Evolutionary conservation across 768 basidiomycete genomes (phyloP).

Genomic region (Trametes villosa): DNA sequence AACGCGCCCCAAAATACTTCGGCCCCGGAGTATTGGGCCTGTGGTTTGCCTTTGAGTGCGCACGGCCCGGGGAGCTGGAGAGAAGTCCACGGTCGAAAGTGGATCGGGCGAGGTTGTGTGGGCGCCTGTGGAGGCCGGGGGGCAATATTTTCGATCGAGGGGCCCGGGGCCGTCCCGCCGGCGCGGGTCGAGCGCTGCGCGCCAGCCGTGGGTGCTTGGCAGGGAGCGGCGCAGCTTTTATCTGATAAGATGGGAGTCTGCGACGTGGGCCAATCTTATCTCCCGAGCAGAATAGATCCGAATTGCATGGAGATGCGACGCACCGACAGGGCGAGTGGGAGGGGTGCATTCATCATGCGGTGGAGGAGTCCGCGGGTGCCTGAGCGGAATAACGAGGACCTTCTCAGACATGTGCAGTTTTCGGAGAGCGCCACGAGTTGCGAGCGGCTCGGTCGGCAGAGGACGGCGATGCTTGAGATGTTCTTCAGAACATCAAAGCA

Average conservation of each 20-base stretch:
- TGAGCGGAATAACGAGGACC: not conserved
- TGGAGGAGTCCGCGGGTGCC: not conserved
- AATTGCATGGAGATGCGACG: not conserved
- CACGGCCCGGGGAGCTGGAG: not conserved
- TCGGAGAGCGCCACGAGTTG: not conserved
- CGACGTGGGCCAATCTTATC: not conserved
- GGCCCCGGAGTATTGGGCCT: not conserved
- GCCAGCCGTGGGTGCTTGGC: slow-evolving; percentile 3
- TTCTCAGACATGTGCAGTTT: not conserved
- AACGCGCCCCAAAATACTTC: slow-evolving; percentile 3
- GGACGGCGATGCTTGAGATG: not conserved
- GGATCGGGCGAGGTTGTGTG: slow-evolving; percentile 1
- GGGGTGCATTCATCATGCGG: not conserved
- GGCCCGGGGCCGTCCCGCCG: not conserved
- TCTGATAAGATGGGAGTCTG: not conserved
- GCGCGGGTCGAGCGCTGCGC: not conserved
- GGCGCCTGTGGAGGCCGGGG: not conserved
- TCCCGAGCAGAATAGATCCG: not conserved
- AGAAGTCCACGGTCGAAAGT: not conserved
- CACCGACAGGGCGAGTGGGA: not conserved
- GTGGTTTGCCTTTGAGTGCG: not conserved
- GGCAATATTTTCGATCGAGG: too few species aligned
- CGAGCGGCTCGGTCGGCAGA: not conserved
- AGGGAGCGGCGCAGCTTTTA: slow-evolving; percentile 1
- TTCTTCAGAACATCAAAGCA: not conserved